Evolutionary conservation across 768 basidiomycete genomes (phyloP).

Genomic region (Lactifluus hygrophoroides): DNA sequence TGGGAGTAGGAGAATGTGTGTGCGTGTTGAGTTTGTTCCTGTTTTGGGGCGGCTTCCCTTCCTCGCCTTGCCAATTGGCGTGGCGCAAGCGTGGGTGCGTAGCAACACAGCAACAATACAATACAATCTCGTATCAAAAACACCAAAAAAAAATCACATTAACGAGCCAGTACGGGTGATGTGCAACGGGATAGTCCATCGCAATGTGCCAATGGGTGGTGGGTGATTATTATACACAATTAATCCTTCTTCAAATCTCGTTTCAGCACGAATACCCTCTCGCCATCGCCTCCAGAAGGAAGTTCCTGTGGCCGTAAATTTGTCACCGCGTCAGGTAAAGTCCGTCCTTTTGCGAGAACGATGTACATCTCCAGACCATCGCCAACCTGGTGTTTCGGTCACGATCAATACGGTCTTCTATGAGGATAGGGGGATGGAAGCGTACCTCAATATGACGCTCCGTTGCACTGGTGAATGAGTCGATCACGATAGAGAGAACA

Average conservation of each 20-base stretch:
- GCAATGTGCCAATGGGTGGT: not conserved
- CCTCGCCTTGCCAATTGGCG: not conserved
- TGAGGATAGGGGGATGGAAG: constrained; percentile 11
- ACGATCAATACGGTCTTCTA: not conserved
- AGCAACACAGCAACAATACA: not conserved
- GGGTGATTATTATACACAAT: constrained; percentile 9
- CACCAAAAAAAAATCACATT: not conserved
- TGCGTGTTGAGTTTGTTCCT: constrained; percentile 15
- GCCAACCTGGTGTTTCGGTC: constrained; percentile 56
- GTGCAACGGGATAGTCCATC: constrained; percentile 10
- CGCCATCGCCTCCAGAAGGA: constrained; percentile 50
- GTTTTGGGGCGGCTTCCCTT: too few relatives aligned
- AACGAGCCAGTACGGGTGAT: constrained; percentile 10
- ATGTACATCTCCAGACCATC: constrained; percentile 93
- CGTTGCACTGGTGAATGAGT: constrained; percentile 95
- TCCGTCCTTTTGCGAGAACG: constrained; percentile 62
- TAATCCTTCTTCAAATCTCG: constrained; percentile 81
- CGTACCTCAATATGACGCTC: constrained; percentile 95
- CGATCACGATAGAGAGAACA: constrained; percentile 82
- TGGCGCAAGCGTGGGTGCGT: not conserved
- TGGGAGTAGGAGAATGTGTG: not conserved
- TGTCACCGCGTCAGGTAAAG: constrained; percentile 47
- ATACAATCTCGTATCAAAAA: not conserved
- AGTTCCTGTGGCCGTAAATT: constrained; percentile 56
- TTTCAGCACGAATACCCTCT: constrained; percentile 67